Evolutionary conservation across 768 basidiomycete genomes (phyloP).

Genomic region (Nidularia pulvinata): DNA sequence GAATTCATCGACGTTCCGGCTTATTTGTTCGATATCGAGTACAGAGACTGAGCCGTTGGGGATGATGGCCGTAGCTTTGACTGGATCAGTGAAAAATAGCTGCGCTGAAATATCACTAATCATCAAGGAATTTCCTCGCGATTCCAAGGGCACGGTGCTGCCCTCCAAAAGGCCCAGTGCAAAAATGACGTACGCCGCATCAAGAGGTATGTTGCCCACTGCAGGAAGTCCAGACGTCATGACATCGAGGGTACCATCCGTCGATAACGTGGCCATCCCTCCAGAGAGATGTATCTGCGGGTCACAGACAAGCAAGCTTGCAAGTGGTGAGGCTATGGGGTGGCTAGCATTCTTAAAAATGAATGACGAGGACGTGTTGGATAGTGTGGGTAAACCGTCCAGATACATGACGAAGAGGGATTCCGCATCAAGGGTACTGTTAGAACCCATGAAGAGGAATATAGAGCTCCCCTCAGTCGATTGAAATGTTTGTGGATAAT

Average conservation of each 20-base stretch:
- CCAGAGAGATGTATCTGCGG: not conserved
- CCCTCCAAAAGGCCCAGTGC: slow-evolving; percentile 1
- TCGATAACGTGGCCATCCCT: slow-evolving; percentile 1
- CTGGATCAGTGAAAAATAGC: slow-evolving; percentile 5
- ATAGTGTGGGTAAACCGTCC: not conserved
- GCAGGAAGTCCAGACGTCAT: not conserved
- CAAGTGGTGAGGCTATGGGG: slow-evolving; percentile 3
- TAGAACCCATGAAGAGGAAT: too few relatives aligned
- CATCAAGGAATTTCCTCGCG: not conserved
- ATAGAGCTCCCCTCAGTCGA: slow-evolving; percentile 4
- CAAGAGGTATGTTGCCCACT: slow-evolving; percentile 3
- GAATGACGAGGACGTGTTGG: slow-evolving; percentile 1
- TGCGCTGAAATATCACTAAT: slow-evolving; percentile 4
- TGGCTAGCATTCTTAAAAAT: not conserved
- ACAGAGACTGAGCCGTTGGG: slow-evolving; percentile 1
- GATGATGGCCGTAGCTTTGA: slow-evolving; percentile 2
- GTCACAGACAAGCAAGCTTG: slow-evolving; percentile 4
- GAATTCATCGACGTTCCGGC: slow-evolving; percentile 6
- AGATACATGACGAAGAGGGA: too few relatives aligned
- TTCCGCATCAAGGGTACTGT: not conserved
- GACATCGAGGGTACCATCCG: not conserved
- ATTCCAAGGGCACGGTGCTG: not conserved
- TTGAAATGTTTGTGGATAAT: not conserved
- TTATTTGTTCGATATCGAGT: not conserved
- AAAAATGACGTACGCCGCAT: slow-evolving; percentile 4